Evolutionary conservation across 441 rosid genomes (phyloP).

Genomic region (Croton laevigatus): DNA sequence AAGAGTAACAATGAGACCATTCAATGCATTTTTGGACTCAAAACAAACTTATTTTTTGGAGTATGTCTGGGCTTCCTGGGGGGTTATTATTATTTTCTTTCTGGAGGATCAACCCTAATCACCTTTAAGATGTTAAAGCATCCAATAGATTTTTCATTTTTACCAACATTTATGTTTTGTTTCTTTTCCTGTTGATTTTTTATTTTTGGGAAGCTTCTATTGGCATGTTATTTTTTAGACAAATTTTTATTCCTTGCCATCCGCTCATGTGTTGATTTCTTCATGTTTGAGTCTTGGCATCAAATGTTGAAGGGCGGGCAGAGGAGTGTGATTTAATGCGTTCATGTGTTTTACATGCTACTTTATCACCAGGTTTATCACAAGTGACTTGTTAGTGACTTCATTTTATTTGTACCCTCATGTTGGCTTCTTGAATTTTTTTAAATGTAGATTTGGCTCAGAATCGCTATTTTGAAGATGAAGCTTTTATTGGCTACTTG

Average conservation of each 20-base stretch:
- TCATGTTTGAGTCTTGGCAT: background rate
- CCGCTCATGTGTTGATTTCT: background rate
- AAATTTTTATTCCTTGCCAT: too few relatives aligned
- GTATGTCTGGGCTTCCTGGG: background rate
- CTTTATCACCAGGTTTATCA: conserved; percentile 1
- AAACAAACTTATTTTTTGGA: background rate
- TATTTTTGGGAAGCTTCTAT: background rate
- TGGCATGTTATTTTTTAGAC: too few relatives aligned
- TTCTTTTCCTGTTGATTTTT: background rate
- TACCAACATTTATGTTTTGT: background rate
- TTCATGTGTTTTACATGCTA: background rate
- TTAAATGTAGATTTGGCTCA: conserved; percentile 82
- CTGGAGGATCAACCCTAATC: too few relatives aligned
- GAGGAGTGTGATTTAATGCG: background rate
- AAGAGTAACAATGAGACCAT: too few relatives aligned
- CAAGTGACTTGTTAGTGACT: background rate
- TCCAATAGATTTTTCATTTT: background rate
- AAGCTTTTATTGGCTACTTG: conserved; percentile 92
- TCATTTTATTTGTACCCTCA: background rate
- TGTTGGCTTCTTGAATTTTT: conserved; percentile 15
- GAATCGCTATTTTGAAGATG: conserved; percentile 96
- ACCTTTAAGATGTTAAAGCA: background rate
- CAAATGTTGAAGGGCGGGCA: background rate
- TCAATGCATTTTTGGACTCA: background rate
- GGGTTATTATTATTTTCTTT: background rate